Evolutionary conservation across 306 rosid species (phyloP).

Genomic region (Casuarina cunninghamiana): DNA sequence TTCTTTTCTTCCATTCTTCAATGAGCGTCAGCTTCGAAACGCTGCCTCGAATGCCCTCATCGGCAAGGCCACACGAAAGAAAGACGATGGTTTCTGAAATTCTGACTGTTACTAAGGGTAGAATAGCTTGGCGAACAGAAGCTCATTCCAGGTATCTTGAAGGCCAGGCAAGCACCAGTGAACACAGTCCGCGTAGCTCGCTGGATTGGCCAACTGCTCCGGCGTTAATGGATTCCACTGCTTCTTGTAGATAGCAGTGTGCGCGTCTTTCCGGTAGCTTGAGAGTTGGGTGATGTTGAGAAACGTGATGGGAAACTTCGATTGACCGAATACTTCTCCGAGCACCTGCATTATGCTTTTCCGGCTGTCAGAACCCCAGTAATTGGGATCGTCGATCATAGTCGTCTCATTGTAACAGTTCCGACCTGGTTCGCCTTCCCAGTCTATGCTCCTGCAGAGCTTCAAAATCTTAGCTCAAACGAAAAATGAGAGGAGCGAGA

Average conservation of each 20-base stretch:
- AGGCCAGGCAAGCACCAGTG: constrained; percentile 99
- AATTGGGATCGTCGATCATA: constrained; percentile 54
- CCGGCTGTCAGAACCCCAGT: constrained; percentile 82
- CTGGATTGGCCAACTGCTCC: constrained; percentile 78
- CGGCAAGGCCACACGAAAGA: background rate
- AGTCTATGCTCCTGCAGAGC: constrained; percentile 69
- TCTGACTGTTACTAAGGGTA: constrained; percentile 46
- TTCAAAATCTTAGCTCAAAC: background rate
- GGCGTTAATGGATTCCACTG: constrained; percentile 85
- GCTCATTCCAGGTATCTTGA: constrained; percentile 99
- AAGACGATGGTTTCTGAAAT: background rate
- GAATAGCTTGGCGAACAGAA: constrained; percentile 76
- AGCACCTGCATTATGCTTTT: constrained; percentile 83
- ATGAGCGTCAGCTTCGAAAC: constrained; percentile 1
- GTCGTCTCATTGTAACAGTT: constrained; percentile 90
- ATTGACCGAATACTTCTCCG: constrained; percentile 57
- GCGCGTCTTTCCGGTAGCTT: constrained; percentile 78
- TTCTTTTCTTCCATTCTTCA: constrained; percentile 1
- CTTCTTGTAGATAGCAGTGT: constrained; percentile 89
- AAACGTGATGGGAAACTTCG: constrained; percentile 73
- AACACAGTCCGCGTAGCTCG: constrained; percentile 85
- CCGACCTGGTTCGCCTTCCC: constrained; percentile 70
- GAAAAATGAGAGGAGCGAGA: background rate
- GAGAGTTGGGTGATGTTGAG: constrained; percentile 92
- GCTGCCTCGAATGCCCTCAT: background rate